Percentiles rank a stretch among this genome's conserved stretches.
These are phyloP conservation scores for Neurospora discreta DNA, from an alignment of 495 filamentous ascomycete species.

Conservation along the genomic window DNA sequence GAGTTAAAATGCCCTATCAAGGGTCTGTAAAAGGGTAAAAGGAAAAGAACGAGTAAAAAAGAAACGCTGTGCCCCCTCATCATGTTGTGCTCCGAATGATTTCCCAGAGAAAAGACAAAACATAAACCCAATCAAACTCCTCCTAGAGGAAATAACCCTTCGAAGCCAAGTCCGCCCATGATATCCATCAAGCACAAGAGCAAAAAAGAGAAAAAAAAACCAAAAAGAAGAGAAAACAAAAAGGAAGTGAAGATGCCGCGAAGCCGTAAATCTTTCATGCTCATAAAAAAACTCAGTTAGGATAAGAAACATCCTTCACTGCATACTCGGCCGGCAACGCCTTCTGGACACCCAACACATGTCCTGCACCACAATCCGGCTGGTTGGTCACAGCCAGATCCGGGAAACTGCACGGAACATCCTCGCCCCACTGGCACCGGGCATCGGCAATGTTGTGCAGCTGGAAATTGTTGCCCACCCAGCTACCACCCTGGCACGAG, in stretches of 20 bases:
- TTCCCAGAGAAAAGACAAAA: too few species aligned
- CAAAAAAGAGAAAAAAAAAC: too few species aligned
- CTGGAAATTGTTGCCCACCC: constrained; percentile 23
- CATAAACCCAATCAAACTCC: too few species aligned
- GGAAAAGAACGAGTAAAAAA: too few species aligned
- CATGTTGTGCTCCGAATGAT: too few species aligned
- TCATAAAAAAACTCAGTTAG: neutral
- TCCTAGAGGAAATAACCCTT: too few species aligned
- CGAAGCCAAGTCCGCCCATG: neutral
- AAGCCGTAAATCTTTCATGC: neutral
- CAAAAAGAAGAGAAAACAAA: too few species aligned
- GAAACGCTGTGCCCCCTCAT: too few species aligned
- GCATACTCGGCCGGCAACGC: neutral
- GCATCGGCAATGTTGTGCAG: constrained; percentile 29
- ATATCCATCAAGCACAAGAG: neutral
- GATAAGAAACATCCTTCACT: neutral
- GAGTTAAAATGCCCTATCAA: too few species aligned
- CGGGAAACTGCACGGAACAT: constrained; percentile 24
- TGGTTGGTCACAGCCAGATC: constrained; percentile 20
- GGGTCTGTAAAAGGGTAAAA: too few species aligned
- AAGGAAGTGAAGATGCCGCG: neutral
- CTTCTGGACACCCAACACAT: neutral
- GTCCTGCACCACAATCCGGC: constrained; percentile 1
- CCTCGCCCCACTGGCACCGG: constrained; percentile 25
- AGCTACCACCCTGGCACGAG: constrained; percentile 21